phyloP scores from a whole-genome alignment of 495 filamentous ascomycete genomes.

The Penicillium dipodomyicola region DNA sequence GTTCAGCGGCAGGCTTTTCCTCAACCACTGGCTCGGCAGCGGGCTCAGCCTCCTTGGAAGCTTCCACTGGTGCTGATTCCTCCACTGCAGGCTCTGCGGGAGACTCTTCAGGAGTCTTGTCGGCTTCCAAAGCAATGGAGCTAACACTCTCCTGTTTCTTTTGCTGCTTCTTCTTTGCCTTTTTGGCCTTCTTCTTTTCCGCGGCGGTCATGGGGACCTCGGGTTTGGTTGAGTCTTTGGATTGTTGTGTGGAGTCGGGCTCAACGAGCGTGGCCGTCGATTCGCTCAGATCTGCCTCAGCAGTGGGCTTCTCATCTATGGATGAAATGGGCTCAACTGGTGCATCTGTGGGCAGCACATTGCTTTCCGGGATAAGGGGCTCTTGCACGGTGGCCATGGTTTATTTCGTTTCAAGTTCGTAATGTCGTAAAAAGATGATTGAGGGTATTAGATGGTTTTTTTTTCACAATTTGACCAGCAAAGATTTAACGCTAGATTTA shows the following conservation, averaged over 20 bases:
- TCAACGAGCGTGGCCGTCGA: constrained; percentile 10
- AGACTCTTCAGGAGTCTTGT: constrained; percentile 4
- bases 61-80: constrained; percentile 1
- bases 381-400: constrained; percentile 9
- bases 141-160: constrained; percentile 12
- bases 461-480: constrained; percentile 14
- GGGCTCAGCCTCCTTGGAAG: constrained; percentile 8
- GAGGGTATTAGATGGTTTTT: constrained; percentile 4
- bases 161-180: constrained; percentile 10
- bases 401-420: constrained; percentile 11
- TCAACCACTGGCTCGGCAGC: constrained; percentile 1
- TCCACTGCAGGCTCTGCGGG: constrained; percentile 3
- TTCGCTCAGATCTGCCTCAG: not conserved
- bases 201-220: constrained; percentile 10
- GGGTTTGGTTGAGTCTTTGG: constrained; percentile 2
- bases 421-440: constrained; percentile 14
- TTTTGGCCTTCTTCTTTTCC: constrained; percentile 11
- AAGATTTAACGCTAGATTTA: constrained; percentile 11
- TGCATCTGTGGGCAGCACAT: constrained; percentile 4
- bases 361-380: constrained; percentile 4
- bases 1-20: constrained; percentile 12
- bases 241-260: not conserved
- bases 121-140: constrained; percentile 4
- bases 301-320: not conserved
- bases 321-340: not conserved